Conservation (phyloP, 2,329 filamentous ascomycete genomes). For the Penicillium sp. region DNA sequence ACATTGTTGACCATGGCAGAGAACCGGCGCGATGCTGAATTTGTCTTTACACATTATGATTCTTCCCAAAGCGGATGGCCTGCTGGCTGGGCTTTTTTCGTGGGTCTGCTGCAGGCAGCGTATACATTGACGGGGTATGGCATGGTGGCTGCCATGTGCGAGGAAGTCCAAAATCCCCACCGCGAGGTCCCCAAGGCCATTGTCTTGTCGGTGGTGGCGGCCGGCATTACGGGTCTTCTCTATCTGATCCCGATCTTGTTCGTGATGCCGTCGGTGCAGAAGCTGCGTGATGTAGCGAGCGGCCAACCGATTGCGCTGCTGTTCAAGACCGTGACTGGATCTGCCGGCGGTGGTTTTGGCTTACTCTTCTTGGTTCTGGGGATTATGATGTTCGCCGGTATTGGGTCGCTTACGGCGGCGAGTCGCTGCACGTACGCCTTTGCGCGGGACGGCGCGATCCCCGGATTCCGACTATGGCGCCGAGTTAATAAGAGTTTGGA, state of each 20-base stretch:
- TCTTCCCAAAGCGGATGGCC: constrained; percentile 61
- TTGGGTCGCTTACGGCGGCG: constrained; percentile 67
- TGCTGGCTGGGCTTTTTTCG: constrained; percentile 65
- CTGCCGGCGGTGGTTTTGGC: constrained; percentile 65
- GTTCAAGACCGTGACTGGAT: constrained; percentile 70
- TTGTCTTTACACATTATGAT: constrained; percentile 65
- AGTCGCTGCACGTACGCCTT: constrained; percentile 71
- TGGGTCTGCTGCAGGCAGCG: constrained; percentile 60
- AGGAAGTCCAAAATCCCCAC: constrained; percentile 64
- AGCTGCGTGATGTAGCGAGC: constrained; percentile 60
- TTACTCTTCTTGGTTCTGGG: constrained; percentile 70
- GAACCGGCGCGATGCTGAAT: constrained; percentile 52
- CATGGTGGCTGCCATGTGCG: constrained; percentile 66
- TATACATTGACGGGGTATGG: constrained; percentile 54
- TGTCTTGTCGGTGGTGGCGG: constrained; percentile 61
- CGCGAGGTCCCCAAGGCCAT: constrained; percentile 66
- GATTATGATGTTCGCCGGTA: constrained; percentile 70
- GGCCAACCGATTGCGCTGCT: constrained; percentile 70
- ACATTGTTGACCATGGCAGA: constrained; percentile 58
- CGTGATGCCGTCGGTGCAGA: constrained; percentile 62
- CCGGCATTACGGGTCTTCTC: constrained; percentile 58
- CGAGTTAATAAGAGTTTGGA: constrained; percentile 60
- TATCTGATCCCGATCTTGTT: constrained; percentile 72
- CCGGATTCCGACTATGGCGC: constrained; percentile 61
- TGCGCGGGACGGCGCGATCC: constrained; percentile 67